phyloP scores from a whole-genome alignment of 257 asterid species.

The Nicotiana otophora region DNA sequence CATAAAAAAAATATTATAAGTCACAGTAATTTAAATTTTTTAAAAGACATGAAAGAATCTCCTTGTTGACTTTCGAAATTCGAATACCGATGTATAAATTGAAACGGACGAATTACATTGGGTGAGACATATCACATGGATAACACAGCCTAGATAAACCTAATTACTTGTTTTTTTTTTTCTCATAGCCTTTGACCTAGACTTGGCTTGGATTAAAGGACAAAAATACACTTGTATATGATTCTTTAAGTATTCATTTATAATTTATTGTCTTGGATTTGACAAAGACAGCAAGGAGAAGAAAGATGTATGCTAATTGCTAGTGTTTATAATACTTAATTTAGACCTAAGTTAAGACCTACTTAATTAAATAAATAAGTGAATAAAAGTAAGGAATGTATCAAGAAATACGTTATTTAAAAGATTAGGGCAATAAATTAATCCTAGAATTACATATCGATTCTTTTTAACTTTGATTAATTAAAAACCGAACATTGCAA shows the following conservation, averaged over 20 bases:
- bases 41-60: background rate
- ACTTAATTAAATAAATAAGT: background rate
- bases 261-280: background rate
- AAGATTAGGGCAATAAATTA: background rate
- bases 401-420: background rate
- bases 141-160: background rate
- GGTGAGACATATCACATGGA: background rate
- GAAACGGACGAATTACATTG: background rate
- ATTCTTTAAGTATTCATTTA: background rate
- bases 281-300: background rate
- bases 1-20: no score
- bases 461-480: no score
- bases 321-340: background rate
- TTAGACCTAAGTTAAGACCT: background rate
- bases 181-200: no score
- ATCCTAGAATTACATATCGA: background rate
- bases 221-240: background rate
- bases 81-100: no score
- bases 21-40: no score
- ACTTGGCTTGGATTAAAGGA: background rate
- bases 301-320: background rate
- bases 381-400: background rate
- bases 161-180: background rate
- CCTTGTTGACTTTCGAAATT: background rate
- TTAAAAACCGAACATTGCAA: no score